Base-by-base conservation (phyloP, 768 basidiomycete species). In the Tephrocybe sp. region DNA sequence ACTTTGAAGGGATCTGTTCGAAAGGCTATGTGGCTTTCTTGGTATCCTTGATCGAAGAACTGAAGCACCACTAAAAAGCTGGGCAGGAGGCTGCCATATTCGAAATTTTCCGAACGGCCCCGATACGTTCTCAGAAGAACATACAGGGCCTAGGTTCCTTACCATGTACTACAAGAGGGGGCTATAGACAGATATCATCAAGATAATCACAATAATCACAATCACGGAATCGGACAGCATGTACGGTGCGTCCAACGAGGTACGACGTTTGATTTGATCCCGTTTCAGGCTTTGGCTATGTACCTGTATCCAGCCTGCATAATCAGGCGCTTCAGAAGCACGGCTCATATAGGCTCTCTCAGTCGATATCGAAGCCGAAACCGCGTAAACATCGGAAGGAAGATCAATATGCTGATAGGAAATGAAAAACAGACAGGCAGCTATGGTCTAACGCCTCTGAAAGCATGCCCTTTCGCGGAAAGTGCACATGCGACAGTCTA, bases 241-340 rank as follows among this genome's bases (percentile, higher is more conserved):
- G n/a, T n/a, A n/a, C n/a, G n/a, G n/a, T n/a, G n/a, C 28, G 28
- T 5, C 21, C 18, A n/a, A 21, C 3, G 32, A 14, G 15, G 10
- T 12, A 21, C 36, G 18, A 20, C 4, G 4, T n/a, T 25, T 30
- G 28, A 25, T 51, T 33, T 45, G 49, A 51, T 51, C 50, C 8
- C 23, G 50, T 45, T 51, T 45, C 49, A 44, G 30, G 23, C 23
- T 32, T 7, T 14, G 30, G 30, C 8, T n/a, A n/a, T n/a, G n/a
- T n/a, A n/a, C n/a, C n/a, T n/a, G n/a, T n/a, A 36, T 26, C 43
- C 45, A 46, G 45, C 21, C 47, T 39, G 18, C 48, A 50, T 39
- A 23, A 41, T 50, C 40, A 32, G 39, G 47, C 24, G 34, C 20
- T 3, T 21, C 33, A 23, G 20, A 30, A 30, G 28, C 28, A 30